phyloP scores from a whole-genome alignment of 1,139 yeast genomes.

The Saccharomyces hybrid region DNA sequence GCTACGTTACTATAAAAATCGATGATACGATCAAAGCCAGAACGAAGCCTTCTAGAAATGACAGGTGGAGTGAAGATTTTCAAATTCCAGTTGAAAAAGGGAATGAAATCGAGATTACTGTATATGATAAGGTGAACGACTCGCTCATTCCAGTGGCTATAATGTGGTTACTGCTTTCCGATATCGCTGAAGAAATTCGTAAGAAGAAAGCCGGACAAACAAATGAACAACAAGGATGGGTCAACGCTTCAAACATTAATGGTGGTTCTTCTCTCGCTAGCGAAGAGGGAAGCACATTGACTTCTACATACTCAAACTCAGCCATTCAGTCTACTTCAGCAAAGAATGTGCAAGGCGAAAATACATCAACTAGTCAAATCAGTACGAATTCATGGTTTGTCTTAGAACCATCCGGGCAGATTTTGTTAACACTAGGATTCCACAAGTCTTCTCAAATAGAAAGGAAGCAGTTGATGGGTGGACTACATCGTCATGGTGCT shows the following conservation, averaged over 20 bases:
- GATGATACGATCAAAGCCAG: slow-evolving; percentile 79
- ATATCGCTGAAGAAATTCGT: slow-evolving; percentile 88
- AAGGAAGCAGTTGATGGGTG: slow-evolving; percentile 40
- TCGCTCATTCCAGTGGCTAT: slow-evolving; percentile 81
- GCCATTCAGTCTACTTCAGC: background rate
- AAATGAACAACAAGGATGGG: slow-evolving; percentile 74
- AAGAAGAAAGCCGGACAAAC: slow-evolving; percentile 79
- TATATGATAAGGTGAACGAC: slow-evolving; percentile 69
- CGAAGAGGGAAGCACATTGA: slow-evolving; percentile 5
- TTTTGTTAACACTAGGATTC: slow-evolving; percentile 68
- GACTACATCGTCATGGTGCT: slow-evolving; percentile 95
- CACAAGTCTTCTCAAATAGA: slow-evolving; percentile 53
- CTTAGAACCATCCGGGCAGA: slow-evolving; percentile 90
- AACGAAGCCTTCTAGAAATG: slow-evolving; percentile 68
- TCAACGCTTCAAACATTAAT: slow-evolving; percentile 56
- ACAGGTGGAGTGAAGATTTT: slow-evolving; percentile 80
- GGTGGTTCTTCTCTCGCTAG: slow-evolving; percentile 11
- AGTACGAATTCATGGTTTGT: slow-evolving; percentile 78
- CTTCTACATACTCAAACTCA: slow-evolving; percentile 5
- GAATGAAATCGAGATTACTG: slow-evolving; percentile 80
- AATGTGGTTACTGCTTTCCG: slow-evolving; percentile 83
- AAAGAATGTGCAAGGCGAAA: background rate
- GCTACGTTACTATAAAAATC: slow-evolving; percentile 66
- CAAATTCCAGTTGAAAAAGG: slow-evolving; percentile 79
- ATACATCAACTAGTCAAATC: slow-evolving; percentile 12